Evolutionary conservation across 2,329 filamentous ascomycete species (phyloP).

Genomic region (Fusarium phyllophilum): DNA sequence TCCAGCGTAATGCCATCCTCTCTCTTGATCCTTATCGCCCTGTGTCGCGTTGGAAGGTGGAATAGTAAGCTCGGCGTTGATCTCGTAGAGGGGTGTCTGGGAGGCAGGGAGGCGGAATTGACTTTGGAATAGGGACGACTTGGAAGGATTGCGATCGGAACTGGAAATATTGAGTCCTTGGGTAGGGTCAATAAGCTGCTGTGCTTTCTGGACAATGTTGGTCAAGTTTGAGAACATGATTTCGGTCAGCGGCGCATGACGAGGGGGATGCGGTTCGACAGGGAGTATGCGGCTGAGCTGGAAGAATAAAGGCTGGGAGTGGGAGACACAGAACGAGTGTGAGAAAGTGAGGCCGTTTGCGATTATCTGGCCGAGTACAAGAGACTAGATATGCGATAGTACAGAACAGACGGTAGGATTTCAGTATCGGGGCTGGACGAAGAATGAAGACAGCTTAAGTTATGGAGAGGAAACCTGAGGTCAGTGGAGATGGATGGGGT

Average conservation of each 20-base stretch:
- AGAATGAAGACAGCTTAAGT: conserved; percentile 20
- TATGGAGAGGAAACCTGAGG: conserved; percentile 21
- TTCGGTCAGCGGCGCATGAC: conserved; percentile 54
- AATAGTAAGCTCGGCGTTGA: conserved; percentile 94
- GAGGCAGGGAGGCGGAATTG: conserved; percentile 95
- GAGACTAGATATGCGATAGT: not conserved
- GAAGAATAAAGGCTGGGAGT: not conserved
- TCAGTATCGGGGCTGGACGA: conserved; percentile 20
- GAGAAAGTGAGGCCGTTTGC: not conserved
- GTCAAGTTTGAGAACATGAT: conserved; percentile 71
- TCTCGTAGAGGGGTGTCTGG: conserved; percentile 94
- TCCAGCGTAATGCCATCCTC: conserved; percentile 89
- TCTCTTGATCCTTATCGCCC: conserved; percentile 75
- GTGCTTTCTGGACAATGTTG: conserved; percentile 93
- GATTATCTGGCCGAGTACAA: not conserved
- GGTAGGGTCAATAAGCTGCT: conserved; percentile 92
- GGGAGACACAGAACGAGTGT: not conserved
- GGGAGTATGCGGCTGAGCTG: conserved; percentile 24
- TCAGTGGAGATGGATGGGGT: conserved; percentile 24
- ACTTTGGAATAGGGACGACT: conserved; percentile 90
- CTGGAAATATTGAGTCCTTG: conserved; percentile 78
- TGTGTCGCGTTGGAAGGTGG: conserved; percentile 75
- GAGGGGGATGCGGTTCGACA: conserved; percentile 36
- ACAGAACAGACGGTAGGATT: conserved; percentile 10
- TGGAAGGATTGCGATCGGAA: conserved; percentile 85